These are phyloP conservation scores for Syzygium aromaticum DNA, from an alignment of 345 rosid genomes.

Conservation along the genomic window DNA sequence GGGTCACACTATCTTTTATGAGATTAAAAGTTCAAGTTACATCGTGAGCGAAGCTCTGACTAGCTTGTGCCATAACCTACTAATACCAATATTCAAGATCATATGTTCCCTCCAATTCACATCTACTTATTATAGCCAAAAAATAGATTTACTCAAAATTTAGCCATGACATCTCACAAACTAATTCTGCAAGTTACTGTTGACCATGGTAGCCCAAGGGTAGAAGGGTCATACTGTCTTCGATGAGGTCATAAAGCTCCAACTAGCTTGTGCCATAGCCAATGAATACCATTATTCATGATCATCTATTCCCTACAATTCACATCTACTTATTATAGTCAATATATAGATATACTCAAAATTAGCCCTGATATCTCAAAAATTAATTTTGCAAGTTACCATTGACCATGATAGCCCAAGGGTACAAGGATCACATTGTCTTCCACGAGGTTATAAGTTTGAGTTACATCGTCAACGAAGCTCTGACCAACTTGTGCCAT, in stretches of 20 bases:
- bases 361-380: too few relatives aligned
- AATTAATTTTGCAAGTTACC: too few relatives aligned
- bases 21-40: neutral
- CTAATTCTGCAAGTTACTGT: neutral
- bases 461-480: neutral
- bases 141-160: neutral
- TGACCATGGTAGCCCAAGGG: fast-evolving
- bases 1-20: neutral
- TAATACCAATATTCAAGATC: too few relatives aligned
- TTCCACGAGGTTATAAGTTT: neutral
- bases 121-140: neutral
- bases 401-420: too few relatives aligned
- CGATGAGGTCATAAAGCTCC: neutral
- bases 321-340: neutral
- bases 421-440: neutral
- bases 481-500: neutral
- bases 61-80: neutral
- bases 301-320: neutral
- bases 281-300: neutral
- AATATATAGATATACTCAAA: too few relatives aligned
- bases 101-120: neutral
- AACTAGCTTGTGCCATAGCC: neutral
- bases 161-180: neutral
- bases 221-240: neutral
- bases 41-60: neutral